A percentile compares a stretch with the other conserved stretches of the same genome.
Evolutionary conservation across 2,329 filamentous ascomycete species (phyloP).

Genomic region (Simplicillium aogashimaense): DNA sequence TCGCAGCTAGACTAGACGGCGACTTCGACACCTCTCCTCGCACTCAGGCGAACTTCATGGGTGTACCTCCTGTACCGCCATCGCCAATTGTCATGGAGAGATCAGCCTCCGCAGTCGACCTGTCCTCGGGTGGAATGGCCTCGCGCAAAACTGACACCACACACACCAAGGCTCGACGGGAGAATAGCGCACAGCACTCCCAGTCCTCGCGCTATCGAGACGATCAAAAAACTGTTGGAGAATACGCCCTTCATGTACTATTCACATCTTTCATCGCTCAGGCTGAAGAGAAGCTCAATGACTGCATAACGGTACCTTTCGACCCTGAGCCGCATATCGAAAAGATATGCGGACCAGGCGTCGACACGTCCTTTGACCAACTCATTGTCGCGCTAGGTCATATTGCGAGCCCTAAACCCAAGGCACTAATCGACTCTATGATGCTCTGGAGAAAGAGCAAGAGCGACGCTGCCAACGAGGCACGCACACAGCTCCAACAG

Average conservation of each 20-base stretch:
- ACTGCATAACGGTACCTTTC: slow-evolving; percentile 71
- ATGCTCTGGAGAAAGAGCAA: slow-evolving; percentile 98
- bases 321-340: slow-evolving; percentile 81
- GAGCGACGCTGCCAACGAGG: slow-evolving; percentile 74
- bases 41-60: slow-evolving; percentile 12
- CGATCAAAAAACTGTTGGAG: slow-evolving; percentile 87
- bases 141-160: slow-evolving; percentile 49
- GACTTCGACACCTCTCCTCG: slow-evolving; percentile 41
- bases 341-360: slow-evolving; percentile 78
- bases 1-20: slow-evolving; percentile 31
- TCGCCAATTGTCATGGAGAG: slow-evolving; percentile 27
- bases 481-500: slow-evolving; percentile 48
- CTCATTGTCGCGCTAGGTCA: slow-evolving; percentile 88
- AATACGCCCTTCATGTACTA: slow-evolving; percentile 92
- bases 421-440: slow-evolving; percentile 89
- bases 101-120: slow-evolving; percentile 35
- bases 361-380: slow-evolving; percentile 85
- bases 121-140: slow-evolving; percentile 28
- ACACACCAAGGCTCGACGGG: slow-evolving; percentile 59
- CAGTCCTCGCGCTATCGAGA: slow-evolving; percentile 64
- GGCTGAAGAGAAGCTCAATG: slow-evolving; percentile 91
- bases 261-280: slow-evolving; percentile 97
- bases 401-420: slow-evolving; percentile 88
- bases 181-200: slow-evolving; percentile 65
- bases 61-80: slow-evolving; percentile 5